Evolutionary conservation across 2,329 filamentous ascomycete species (phyloP).

Genomic region (Monilinia aucupariae): DNA sequence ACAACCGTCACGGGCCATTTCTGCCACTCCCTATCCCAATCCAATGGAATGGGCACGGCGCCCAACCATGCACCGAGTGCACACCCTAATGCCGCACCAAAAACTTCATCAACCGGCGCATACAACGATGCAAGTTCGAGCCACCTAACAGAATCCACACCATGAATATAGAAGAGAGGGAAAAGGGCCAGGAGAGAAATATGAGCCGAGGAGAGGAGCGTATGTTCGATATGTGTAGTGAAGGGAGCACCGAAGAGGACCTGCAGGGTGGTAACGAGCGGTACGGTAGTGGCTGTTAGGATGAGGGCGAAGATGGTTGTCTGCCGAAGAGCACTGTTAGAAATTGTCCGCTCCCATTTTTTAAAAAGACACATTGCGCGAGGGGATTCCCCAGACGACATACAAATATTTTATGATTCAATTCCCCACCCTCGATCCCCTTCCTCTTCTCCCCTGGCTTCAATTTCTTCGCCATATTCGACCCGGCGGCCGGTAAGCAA

Average conservation of each 20-base stretch:
- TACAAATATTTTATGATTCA: conserved; percentile 21
- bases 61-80: conserved; percentile 84
- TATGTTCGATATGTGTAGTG: conserved; percentile 73
- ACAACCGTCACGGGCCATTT: conserved; percentile 93
- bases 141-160: conserved; percentile 69
- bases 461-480: conserved; percentile 43
- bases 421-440: conserved; percentile 26
- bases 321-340: neutral
- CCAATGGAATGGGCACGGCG: conserved; percentile 88
- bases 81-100: conserved; percentile 74
- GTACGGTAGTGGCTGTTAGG: conserved; percentile 44
- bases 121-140: conserved; percentile 60
- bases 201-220: conserved; percentile 73
- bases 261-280: conserved; percentile 50
- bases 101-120: conserved; percentile 74
- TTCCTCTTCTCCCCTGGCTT: conserved; percentile 53
- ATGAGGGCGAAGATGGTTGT: conserved; percentile 59
- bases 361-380: neutral
- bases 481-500: conserved; percentile 59
- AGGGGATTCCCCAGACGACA: neutral
- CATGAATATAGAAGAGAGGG: conserved; percentile 80
- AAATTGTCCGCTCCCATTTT: neutral
- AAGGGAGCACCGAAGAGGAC: conserved; percentile 90
- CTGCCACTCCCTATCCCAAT: conserved; percentile 99
- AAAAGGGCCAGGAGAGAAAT: conserved; percentile 73